phyloP scores from a whole-genome alignment of 192 early-diverging fungal species.

The Mycoemilia scoparia region DNA sequence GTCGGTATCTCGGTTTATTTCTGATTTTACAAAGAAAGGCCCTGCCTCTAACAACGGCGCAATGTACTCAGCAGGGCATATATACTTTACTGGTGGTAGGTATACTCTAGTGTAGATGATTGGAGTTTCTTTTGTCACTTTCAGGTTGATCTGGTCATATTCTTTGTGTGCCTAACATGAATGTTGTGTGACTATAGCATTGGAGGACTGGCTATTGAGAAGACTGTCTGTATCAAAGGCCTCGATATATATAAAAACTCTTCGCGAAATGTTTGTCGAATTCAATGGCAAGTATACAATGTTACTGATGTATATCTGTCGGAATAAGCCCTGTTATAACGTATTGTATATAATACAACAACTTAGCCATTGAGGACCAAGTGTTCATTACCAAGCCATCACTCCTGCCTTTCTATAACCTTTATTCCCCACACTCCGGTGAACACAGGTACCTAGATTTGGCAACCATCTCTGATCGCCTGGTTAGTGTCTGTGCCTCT shows the following conservation, averaged over 20 bases:
- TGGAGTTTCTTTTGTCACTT: too few relatives aligned
- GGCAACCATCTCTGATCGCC: slow-evolving; percentile 20
- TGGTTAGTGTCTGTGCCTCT: slow-evolving; percentile 24
- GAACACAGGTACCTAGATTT: slow-evolving; percentile 9
- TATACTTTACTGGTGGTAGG: slow-evolving; percentile 32
- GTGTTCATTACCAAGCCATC: slow-evolving; percentile 29
- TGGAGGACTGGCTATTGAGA: slow-evolving; percentile 17
- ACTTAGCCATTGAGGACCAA: slow-evolving; percentile 26
- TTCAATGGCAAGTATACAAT: slow-evolving; percentile 22
- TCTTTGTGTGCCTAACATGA: too few relatives aligned
- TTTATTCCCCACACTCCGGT: slow-evolving; percentile 24
- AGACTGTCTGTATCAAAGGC: slow-evolving; percentile 16
- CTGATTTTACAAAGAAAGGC: slow-evolving; percentile 10
- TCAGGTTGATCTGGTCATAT: too few relatives aligned
- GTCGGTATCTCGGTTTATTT: slow-evolving; percentile 17
- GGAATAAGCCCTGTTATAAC: too few relatives aligned
- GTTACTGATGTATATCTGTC: neutral
- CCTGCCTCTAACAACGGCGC: neutral
- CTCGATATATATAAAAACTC: slow-evolving; percentile 13
- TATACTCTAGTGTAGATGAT: too few relatives aligned
- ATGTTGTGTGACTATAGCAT: too few relatives aligned
- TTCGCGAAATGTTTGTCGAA: slow-evolving; percentile 27
- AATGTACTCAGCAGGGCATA: slow-evolving; percentile 19
- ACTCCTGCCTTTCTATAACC: slow-evolving; percentile 21
- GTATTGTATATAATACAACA: too few relatives aligned